phyloP scores from a whole-genome alignment of 306 rosid genomes.

The Cyclanthera cordifolia region DNA sequence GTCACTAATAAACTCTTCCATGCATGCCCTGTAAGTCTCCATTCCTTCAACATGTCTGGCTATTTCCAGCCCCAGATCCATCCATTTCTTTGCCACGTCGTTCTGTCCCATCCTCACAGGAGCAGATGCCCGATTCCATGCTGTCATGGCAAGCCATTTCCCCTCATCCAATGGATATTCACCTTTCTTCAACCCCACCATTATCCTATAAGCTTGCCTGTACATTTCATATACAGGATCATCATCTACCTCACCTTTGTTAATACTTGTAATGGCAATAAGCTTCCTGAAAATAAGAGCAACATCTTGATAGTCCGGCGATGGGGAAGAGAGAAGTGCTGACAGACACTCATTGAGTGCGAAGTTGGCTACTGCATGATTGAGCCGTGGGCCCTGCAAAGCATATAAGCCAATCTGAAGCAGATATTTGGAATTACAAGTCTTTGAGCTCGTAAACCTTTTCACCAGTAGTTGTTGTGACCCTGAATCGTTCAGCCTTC shows the following conservation, averaged over 20 bases:
- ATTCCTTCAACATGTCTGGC: too few species aligned
- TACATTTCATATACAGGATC: slow-evolving; percentile 61
- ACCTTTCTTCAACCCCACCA: slow-evolving; percentile 81
- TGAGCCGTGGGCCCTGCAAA: slow-evolving; percentile 49
- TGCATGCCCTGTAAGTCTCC: too few species aligned
- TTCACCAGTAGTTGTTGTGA: slow-evolving; percentile 48
- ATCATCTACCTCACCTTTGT: slow-evolving; percentile 68
- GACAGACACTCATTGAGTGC: slow-evolving; percentile 78
- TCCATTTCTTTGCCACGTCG: too few species aligned
- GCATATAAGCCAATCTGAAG: slow-evolving; percentile 72
- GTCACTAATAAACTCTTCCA: too few species aligned
- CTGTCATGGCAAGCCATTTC: slow-evolving; percentile 90
- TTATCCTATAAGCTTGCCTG: slow-evolving; percentile 60
- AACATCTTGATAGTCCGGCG: slow-evolving; percentile 52
- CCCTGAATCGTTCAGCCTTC: slow-evolving; percentile 58
- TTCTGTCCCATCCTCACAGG: too few species aligned
- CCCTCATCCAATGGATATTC: slow-evolving; percentile 82
- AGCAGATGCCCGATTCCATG: slow-evolving; percentile 59
- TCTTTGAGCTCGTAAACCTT: slow-evolving; percentile 53
- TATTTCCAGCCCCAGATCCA: too few species aligned
- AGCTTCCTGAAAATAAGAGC: slow-evolving; percentile 72
- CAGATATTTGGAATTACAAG: slow-evolving; percentile 53
- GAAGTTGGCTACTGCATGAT: slow-evolving; percentile 62
- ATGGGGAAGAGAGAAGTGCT: slow-evolving; percentile 51
- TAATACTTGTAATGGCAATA: slow-evolving; percentile 43